A percentile compares a stretch with the other conserved stretches of the same genome.
Evolutionary conservation across 2,329 filamentous ascomycete species (phyloP).

Genomic region (Botrytis byssoidea): DNA sequence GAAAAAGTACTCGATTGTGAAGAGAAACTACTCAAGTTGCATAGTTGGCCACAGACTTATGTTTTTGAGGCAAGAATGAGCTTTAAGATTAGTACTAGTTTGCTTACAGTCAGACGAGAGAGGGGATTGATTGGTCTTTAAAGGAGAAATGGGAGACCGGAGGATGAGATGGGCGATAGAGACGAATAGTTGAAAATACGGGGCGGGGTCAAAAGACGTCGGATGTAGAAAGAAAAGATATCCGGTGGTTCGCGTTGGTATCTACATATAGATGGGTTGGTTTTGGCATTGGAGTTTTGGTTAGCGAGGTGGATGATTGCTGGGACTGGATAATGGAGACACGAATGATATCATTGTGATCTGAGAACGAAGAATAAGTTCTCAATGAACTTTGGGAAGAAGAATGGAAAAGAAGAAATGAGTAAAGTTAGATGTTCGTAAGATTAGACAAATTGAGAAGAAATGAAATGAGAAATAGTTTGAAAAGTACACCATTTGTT

Average conservation of each 20-base stretch:
- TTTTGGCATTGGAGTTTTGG: not conserved
- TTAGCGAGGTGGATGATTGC: not conserved
- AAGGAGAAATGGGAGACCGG: not conserved
- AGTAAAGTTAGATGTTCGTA: not conserved
- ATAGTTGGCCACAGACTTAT: conserved; percentile 69
- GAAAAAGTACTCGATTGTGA: conserved; percentile 59
- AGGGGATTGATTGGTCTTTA: conserved; percentile 30
- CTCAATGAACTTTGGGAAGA: not conserved
- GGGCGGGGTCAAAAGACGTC: not conserved
- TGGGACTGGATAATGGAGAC: not conserved
- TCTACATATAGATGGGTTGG: not conserved
- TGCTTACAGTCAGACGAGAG: conserved; percentile 34
- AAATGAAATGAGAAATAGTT: not conserved
- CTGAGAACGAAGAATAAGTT: not conserved
- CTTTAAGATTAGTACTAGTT: conserved; percentile 50
- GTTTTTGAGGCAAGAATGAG: conserved; percentile 73
- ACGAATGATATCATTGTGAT: not conserved
- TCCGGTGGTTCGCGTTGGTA: not conserved
- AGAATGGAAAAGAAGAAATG: not conserved
- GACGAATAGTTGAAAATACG: not conserved
- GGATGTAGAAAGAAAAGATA: not conserved
- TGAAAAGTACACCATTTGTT: not conserved
- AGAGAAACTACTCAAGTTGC: conserved; percentile 63
- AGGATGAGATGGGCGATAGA: not conserved
- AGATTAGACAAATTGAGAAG: not conserved